Evolutionary conservation across 495 filamentous ascomycete species (phyloP), one percentile per base, ranked within the genome.

Genomic region (Talaromyces nanjingensis): DNA sequence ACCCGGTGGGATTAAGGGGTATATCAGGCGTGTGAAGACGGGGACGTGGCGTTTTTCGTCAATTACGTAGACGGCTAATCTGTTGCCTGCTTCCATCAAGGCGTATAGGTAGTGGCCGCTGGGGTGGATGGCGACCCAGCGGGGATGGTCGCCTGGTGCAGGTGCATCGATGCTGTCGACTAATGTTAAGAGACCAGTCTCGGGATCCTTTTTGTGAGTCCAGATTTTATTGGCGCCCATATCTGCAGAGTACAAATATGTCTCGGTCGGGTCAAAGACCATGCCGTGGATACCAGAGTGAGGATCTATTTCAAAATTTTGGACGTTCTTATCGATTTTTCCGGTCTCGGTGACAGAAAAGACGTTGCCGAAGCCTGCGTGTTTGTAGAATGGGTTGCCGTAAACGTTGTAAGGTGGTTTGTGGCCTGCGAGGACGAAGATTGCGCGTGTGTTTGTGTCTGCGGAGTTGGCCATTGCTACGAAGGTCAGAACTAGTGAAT

Each of bases 211-310:
- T 71, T 83, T 82, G 75, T 94, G 91, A 12, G 87, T 89, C 91
- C 91, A 94, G 59, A 94, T 84, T 78, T 89, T 91, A 79, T 94
- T 92, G 67, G 86, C 89, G 65, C 82, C 84, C 73, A 94, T 82
- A 74, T 94, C 91, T 63, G 91, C 91, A 22, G 89, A 91, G 79
- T 94, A 94, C 39, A 94, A 83, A 75, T 91, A 93, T 14, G 85
- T 89, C 76, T 94, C 91, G 61, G 85, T 87, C 11, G 88, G 85
- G 72, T 94, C 90, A 70, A 94, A 94, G 53, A 91, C 90, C 89
- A 92, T 92, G 75, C 90, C 91, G 75, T 94, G 91, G 66, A 94
- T 90, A 53, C 89, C 90, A 7, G 89, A 89, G 71, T 89, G 84
- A 39, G 78, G 74, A 53, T 84, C 81, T 71, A 92, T 91, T 59